These are phyloP conservation scores for Haplosporangium gracile DNA, from an alignment of 192 early-diverging fungal species.

Conservation along the genomic window DNA sequence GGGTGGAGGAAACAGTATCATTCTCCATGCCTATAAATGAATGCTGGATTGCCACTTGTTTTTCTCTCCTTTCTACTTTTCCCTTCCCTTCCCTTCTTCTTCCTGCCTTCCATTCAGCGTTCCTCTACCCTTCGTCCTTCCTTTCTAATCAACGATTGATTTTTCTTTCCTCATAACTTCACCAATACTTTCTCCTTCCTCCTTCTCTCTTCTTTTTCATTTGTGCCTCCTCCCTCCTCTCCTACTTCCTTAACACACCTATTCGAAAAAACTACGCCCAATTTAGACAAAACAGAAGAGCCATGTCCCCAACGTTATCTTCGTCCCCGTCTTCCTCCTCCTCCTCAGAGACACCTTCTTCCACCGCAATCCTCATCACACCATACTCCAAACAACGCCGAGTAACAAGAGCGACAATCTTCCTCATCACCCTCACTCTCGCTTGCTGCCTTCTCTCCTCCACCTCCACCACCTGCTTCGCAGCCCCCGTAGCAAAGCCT, in stretches of 20 bases:
- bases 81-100: background rate
- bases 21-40: background rate
- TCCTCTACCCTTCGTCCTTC: background rate
- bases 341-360: background rate
- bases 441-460: slow-evolving; percentile 6
- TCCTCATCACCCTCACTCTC: slow-evolving; percentile 15
- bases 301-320: background rate
- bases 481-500: background rate
- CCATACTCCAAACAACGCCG: background rate
- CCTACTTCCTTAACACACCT: too few species aligned
- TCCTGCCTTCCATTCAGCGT: background rate
- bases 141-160: background rate
- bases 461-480: background rate
- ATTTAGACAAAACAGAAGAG: background rate
- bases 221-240: background rate
- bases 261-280: background rate
- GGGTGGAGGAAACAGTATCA: background rate
- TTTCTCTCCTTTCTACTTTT: background rate
- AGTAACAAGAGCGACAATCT: background rate
- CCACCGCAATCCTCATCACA: background rate
- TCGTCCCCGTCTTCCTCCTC: too few species aligned
- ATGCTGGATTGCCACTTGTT: background rate
- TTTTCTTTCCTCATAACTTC: background rate
- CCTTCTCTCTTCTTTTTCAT: background rate
- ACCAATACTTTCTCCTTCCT: background rate